Conservation (phyloP, 2,329 filamentous ascomycete species). For the Aspergillus sp. region DNA sequence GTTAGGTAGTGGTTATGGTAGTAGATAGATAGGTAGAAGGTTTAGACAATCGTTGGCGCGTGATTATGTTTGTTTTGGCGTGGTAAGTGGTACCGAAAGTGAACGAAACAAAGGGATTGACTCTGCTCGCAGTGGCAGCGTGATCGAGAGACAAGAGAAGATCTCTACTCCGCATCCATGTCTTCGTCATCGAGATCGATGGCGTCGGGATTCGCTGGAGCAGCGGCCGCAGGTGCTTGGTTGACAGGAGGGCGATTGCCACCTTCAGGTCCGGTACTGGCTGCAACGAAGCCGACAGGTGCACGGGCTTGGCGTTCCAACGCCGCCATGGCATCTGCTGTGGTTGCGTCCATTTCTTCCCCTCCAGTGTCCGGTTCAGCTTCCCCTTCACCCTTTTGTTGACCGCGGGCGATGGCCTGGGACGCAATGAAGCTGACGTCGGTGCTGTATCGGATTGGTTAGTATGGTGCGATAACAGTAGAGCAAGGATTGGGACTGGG, state of each 20-base stretch:
- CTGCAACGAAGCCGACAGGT: slow-evolving; percentile 86
- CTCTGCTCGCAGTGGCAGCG: neutral
- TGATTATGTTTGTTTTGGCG: neutral
- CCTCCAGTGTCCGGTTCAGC: slow-evolving; percentile 33
- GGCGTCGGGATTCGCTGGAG: slow-evolving; percentile 75
- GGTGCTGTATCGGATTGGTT: slow-evolving; percentile 55
- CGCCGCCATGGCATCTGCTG: slow-evolving; percentile 81
- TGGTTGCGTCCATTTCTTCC: slow-evolving; percentile 46
- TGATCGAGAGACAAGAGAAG: neutral
- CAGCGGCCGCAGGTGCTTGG: slow-evolving; percentile 28
- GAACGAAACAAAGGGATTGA: slow-evolving; percentile 4
- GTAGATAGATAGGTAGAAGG: neutral
- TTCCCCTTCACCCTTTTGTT: slow-evolving; percentile 51
- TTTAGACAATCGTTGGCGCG: neutral
- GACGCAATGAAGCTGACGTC: slow-evolving; percentile 98
- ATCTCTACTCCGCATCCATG: slow-evolving; percentile 36
- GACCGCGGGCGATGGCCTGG: slow-evolving; percentile 82
- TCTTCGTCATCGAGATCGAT: slow-evolving; percentile 77
- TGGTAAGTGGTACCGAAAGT: neutral
- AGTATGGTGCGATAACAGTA: slow-evolving; percentile 24
- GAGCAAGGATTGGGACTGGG: neutral
- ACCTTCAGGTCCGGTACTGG: slow-evolving; percentile 71
- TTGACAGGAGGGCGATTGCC: slow-evolving; percentile 51
- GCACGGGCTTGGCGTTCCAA: slow-evolving; percentile 86
- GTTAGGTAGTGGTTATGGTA: neutral